phyloP scores from a whole-genome alignment of 495 filamentous ascomycete species.

The Penicillium egyptiacum region DNA sequence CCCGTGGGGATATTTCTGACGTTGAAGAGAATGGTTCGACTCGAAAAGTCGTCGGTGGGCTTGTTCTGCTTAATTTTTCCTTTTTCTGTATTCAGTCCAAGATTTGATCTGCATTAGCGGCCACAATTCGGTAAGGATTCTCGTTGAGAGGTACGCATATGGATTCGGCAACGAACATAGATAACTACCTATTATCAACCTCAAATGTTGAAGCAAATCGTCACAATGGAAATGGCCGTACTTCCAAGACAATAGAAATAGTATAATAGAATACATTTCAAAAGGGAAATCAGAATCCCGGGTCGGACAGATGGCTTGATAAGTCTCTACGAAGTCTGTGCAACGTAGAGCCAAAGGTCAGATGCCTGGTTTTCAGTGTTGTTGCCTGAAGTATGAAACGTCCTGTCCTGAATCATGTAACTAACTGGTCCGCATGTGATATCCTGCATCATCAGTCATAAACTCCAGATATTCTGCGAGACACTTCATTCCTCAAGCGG shows the following conservation, averaged over 20 bases:
- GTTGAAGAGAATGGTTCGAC: background rate
- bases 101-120: constrained; percentile 1
- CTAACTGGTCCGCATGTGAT: too few species aligned
- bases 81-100: constrained; percentile 6
- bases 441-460: too few species aligned
- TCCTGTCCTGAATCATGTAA: too few species aligned
- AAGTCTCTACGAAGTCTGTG: background rate
- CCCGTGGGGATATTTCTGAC: background rate
- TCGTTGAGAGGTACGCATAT: constrained; percentile 1
- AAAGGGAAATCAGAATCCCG: background rate
- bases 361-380: too few species aligned
- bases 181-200: background rate
- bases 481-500: too few species aligned
- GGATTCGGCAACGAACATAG: background rate
- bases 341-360: background rate
- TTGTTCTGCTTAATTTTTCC: background rate
- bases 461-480: too few species aligned
- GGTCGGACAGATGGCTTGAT: background rate
- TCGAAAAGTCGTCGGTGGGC: background rate
- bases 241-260: background rate
- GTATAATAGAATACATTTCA: too few species aligned
- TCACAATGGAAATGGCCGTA: background rate
- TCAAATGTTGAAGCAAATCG: background rate
- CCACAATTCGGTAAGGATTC: background rate
- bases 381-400: too few species aligned